A percentile compares a stretch with the other conserved stretches of the same genome.
Conservation (phyloP, 169 alveolate species). For the Plasmodium vivax region DNA sequence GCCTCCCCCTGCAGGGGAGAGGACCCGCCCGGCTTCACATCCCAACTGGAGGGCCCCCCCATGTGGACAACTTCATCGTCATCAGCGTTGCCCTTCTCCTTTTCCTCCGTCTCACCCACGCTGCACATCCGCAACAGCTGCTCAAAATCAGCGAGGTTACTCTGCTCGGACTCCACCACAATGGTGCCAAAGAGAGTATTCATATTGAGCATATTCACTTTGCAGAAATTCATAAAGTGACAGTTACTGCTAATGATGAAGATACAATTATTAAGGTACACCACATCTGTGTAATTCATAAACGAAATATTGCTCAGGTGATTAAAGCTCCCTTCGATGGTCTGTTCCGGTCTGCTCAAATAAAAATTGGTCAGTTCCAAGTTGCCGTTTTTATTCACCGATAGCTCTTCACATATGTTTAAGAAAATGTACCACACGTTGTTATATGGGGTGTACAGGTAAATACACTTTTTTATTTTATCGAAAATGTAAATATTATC, state of each 20-base stretch:
- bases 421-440: conserved; percentile 71
- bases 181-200: conserved; percentile 44
- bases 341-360: background rate
- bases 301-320: conserved; percentile 63
- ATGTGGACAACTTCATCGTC: background rate
- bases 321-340: background rate
- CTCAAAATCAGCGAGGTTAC: background rate
- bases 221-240: conserved; percentile 70
- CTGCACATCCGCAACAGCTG: background rate
- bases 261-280: conserved; percentile 35
- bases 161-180: conserved; percentile 5
- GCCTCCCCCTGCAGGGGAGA: background rate
- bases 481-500: conserved; percentile 72
- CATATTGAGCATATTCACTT: conserved; percentile 55
- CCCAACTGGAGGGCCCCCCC: background rate
- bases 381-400: conserved; percentile 4
- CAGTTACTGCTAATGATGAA: conserved; percentile 70
- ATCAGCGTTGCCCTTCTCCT: background rate
- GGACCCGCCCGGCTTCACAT: background rate
- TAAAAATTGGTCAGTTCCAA: background rate
- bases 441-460: conserved; percentile 73
- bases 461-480: conserved; percentile 72
- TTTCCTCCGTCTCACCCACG: background rate
- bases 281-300: conserved; percentile 69
- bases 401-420: conserved; percentile 69